Evolutionary conservation across 768 basidiomycete genomes (phyloP), one percentile per base, ranked within the genome.

Genomic region (Gloeophyllum trabeum): DNA sequence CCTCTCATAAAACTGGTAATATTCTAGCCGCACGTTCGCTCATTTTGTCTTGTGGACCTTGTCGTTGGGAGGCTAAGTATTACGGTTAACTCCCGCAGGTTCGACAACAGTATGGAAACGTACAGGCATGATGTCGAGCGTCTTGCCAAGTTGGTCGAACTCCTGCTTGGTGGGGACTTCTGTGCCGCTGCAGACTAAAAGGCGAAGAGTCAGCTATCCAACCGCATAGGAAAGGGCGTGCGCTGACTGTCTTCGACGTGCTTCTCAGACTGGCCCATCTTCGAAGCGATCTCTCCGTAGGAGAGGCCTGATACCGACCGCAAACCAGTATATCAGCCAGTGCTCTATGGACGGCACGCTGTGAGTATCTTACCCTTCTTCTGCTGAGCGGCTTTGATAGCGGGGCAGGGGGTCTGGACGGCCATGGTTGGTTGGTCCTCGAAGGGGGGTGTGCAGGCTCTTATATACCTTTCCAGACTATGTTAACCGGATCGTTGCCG

Each of bases 181-280:
- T 0, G 16, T 48, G 5, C 69, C 76, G 7, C 63, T 62, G 56
- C 72, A 66, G 48, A 81, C 80, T 81, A 42, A 18, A 6, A 22
- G 10, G 12, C 10, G 7, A 21, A 21, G 20, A 10, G 36, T 10
- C 36, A 37, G 10, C 7, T 24, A 39, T 6, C 2, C 19, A 7
- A 35, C 24, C 4, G 24, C 13, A 18, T n/a, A n/a, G n/a, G n/a
- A n/a, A n/a, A n/a, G 28, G 20, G 38, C 36, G 14, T 22, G 28
- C 6, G 62, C 71, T 45, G 50, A 84, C 83, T 70, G 35, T 69
- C 68, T 34, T 61, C 57, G 39, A 85, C 69, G 43, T 69, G 76
- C 25, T 69, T 58, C 52, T 71, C 64, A 34, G 52, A 38, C 36
- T 57, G 41, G 40, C 67, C 66, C 28, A 74, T 59, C 52, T 62